Percentiles rank a stretch among this genome's conserved stretches.
Evolutionary conservation across 2,329 filamentous ascomycete genomes (phyloP).

Genomic region (Neofusicoccum ribis): DNA sequence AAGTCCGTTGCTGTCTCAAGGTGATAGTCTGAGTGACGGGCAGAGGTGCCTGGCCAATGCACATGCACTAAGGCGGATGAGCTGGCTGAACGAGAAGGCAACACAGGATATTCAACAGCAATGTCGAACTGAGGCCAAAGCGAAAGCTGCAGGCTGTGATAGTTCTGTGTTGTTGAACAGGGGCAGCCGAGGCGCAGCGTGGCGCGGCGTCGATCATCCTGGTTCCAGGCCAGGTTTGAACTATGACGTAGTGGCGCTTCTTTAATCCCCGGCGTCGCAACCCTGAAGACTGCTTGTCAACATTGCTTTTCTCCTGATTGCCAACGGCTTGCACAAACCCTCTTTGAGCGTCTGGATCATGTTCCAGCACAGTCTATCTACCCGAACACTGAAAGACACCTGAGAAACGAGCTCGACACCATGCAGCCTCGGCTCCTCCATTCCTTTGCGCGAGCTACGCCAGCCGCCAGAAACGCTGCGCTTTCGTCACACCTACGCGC

Average conservation of each 20-base stretch:
- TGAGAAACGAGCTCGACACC: background rate
- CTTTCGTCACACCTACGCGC: background rate
- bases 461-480: background rate
- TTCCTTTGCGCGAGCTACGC: background rate
- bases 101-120: too few relatives aligned
- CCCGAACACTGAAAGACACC: background rate
- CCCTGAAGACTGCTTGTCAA: background rate
- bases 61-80: too few relatives aligned
- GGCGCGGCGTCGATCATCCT: background rate
- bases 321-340: background rate
- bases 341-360: background rate
- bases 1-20: too few relatives aligned
- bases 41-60: too few relatives aligned
- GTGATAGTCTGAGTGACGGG: too few relatives aligned
- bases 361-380: background rate
- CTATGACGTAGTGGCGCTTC: background rate
- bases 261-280: background rate
- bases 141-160: too few relatives aligned
- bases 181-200: background rate
- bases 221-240: background rate
- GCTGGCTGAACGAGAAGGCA: too few relatives aligned
- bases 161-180: background rate
- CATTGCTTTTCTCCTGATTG: background rate
- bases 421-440: constrained; percentile 9
- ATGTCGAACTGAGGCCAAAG: too few relatives aligned